Percentiles rank a stretch among this genome's conserved stretches.
Evolutionary conservation across 345 rosid species (phyloP).

Genomic region (Gossypium bickii): DNA sequence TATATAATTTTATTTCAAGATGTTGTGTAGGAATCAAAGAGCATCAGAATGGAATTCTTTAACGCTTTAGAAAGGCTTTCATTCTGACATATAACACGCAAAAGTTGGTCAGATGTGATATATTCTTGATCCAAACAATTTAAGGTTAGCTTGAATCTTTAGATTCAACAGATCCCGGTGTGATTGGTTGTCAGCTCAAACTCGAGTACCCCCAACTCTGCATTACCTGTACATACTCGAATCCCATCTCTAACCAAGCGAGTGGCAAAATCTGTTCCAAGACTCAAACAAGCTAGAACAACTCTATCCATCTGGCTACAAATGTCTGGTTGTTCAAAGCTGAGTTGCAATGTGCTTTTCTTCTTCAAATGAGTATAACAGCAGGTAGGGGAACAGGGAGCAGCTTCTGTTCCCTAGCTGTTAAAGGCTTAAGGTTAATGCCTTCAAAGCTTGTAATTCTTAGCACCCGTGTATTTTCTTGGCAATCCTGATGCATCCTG

Average conservation of each 20-base stretch:
- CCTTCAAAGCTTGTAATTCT: background rate
- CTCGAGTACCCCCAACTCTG: background rate
- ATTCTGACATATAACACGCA: background rate
- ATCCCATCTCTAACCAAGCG: background rate
- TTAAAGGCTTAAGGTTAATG: background rate
- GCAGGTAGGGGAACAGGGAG: slow-evolving; percentile 17
- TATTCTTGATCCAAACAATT: too few species aligned
- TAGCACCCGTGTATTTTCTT: background rate
- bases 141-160: background rate
- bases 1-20: too few species aligned
- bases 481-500: slow-evolving; percentile 6
- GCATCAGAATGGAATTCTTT: background rate
- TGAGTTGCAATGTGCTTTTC: background rate
- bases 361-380: background rate
- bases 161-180: background rate
- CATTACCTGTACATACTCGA: background rate
- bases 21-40: background rate
- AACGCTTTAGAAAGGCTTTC: background rate
- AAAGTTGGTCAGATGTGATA: background rate
- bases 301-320: background rate
- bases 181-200: background rate
- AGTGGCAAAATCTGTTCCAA: background rate
- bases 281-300: background rate
- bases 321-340: background rate
- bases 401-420: background rate